Evolutionary conservation across 495 filamentous ascomycete species (phyloP), one percentile per base, ranked within the genome.

Genomic region (Annulohypoxylon stygium): DNA sequence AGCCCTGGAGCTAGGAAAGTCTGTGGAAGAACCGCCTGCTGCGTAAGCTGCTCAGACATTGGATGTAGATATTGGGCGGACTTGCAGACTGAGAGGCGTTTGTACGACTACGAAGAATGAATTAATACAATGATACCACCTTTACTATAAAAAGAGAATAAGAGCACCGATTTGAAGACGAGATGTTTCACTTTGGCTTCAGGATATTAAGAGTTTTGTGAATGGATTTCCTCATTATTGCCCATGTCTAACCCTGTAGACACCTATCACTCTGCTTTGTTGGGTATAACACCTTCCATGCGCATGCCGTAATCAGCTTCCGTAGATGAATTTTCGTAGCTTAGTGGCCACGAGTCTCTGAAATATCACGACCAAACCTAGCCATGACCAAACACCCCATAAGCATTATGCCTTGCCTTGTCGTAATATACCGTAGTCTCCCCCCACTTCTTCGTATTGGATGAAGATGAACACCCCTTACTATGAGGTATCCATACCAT

Each of bases 401-500:
- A 39, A 12, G 30, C 30, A 30, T 23, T 23, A 41, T 3, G 9
- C 37, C n/a, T 26, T 36, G 16, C 12, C 51, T n/a, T 2, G 26
- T 0, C 39, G 0, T 1, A 14, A 18, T 43, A 43, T 72, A 68
- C 66, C 53, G 9, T 37, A 45, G 11, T 12, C 16, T 3, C 3
- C 37, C 37, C 5, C 39, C 25, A 2, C 5, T 58, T 16, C n/a
- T 26, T 25, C 18, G 10, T 20, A 26, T 8, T 34, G 2, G 33
- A 16, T n/a, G 12, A 16, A 8, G 33, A 16, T n/a, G 12, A 16
- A 8, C 16, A 16, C 71, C 67, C 76, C 73, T 30, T 30, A 30
- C 30, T 30, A 85, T 0, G 90, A 88, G 23, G 83, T 91, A 79
- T 95, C 93, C 93, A 94, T 94, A 66, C 83, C 86, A 75, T 93